These are phyloP conservation scores for Silene vulgaris DNA, from an alignment of 179 eudicot genomes.

Conservation along the genomic window DNA sequence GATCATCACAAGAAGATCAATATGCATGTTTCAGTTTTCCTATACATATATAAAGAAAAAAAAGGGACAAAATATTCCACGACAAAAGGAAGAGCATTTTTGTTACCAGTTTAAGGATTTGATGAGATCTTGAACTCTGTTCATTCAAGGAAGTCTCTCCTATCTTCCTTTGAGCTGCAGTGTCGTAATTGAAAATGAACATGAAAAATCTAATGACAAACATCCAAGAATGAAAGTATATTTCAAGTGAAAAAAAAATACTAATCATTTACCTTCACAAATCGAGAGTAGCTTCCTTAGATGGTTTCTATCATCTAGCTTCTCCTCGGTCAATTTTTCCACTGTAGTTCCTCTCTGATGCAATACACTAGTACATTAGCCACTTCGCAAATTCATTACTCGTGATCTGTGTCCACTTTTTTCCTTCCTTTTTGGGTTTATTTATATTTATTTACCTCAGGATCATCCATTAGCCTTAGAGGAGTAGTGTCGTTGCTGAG, in stretches of 20 bases:
- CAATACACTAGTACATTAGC: conserved; percentile 21
- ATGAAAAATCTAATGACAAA: neutral
- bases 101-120: conserved; percentile 82
- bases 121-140: conserved; percentile 94
- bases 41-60: neutral
- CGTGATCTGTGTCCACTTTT: neutral
- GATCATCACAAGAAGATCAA: conserved; percentile 9
- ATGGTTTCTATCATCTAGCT: conserved; percentile 68
- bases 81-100: conserved; percentile 11
- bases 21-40: neutral
- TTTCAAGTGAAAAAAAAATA: neutral
- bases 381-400: neutral
- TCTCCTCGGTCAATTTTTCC: conserved; percentile 84
- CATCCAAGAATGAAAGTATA: neutral
- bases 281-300: conserved; percentile 72
- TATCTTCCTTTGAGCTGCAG: conserved; percentile 75
- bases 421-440: neutral
- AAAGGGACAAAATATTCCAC: neutral
- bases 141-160: conserved; percentile 92
- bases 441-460: conserved; percentile 52
- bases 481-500: conserved; percentile 62
- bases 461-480: conserved; percentile 78
- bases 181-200: conserved; percentile 2
- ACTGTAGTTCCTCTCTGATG: conserved; percentile 75
- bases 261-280: conserved; percentile 65